phyloP scores from a whole-genome alignment of 2,329 filamentous ascomycete genomes.

The Aspergillus ustus region DNA sequence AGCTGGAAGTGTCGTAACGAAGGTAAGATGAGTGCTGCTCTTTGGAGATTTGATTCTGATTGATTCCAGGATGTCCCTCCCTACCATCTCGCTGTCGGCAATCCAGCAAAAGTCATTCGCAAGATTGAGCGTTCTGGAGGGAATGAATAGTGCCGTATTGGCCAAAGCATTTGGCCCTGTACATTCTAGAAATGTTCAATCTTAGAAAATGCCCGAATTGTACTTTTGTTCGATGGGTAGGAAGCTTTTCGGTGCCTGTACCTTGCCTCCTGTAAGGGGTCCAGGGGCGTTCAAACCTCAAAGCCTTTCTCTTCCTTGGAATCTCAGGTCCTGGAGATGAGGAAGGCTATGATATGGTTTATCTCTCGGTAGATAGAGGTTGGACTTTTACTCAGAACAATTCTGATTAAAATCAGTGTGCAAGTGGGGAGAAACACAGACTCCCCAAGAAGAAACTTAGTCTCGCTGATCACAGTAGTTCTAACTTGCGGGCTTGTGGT shows the following conservation, averaged over 20 bases:
- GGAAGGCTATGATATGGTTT: background rate
- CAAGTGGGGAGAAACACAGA: no score
- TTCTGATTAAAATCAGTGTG: no score
- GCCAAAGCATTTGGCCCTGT: background rate
- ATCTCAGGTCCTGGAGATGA: background rate
- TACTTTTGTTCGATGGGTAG: background rate
- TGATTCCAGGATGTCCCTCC: constrained; percentile 44
- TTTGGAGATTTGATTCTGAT: constrained; percentile 5
- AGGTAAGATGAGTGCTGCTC: constrained; percentile 46
- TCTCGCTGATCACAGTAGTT: background rate
- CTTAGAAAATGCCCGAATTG: background rate
- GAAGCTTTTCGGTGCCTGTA: background rate
- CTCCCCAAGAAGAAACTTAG: background rate
- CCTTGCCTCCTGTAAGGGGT: constrained; percentile 14
- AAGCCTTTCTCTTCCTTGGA: background rate
- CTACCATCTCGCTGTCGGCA: constrained; percentile 48
- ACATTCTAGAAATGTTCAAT: background rate
- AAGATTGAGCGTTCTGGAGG: constrained; percentile 45
- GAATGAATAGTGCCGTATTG: constrained; percentile 12
- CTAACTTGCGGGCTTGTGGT: background rate
- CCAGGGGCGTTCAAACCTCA: background rate
- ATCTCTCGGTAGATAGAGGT: no score
- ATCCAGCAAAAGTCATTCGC: constrained; percentile 45
- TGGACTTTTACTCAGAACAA: background rate
- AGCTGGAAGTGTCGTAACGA: constrained; percentile 83